Evolutionary conservation across 306 rosid species (phyloP).

Genomic region (Quercus parvula): DNA sequence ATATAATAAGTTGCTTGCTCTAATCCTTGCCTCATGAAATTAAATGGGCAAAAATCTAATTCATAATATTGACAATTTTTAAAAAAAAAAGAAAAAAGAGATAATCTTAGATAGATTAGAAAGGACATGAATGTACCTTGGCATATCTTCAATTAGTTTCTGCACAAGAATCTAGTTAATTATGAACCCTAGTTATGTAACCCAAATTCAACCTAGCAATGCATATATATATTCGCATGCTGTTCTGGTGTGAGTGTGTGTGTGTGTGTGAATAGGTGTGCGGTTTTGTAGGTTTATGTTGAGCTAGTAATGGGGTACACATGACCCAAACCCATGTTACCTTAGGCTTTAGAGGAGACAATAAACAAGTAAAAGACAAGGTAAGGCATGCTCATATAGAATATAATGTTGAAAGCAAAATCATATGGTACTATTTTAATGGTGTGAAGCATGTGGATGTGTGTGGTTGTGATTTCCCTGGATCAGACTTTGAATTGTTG

Average conservation of each 20-base stretch:
- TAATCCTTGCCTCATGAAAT: too few species aligned
- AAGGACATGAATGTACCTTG: too few species aligned
- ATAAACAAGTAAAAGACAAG: slow-evolving; percentile 24
- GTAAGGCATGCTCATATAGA: slow-evolving; percentile 24
- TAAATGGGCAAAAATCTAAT: too few species aligned
- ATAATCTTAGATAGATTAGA: too few species aligned
- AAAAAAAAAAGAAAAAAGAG: too few species aligned
- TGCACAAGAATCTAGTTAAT: too few species aligned
- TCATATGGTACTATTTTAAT: neutral
- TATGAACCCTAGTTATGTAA: neutral
- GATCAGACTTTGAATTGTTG: slow-evolving; percentile 25
- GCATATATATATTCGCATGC: too few species aligned
- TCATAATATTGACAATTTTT: too few species aligned
- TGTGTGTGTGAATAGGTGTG: too few species aligned
- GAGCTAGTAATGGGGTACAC: neutral
- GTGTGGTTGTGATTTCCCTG: slow-evolving; percentile 30
- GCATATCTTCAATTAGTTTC: too few species aligned
- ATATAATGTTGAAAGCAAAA: neutral
- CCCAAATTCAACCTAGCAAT: neutral
- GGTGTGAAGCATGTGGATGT: slow-evolving; percentile 20
- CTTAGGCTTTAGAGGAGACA: neutral
- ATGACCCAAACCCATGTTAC: neutral
- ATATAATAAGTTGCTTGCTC: too few species aligned
- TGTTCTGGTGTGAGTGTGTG: too few species aligned
- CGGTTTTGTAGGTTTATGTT: neutral